These are phyloP conservation scores for Sphaerosporella brunnea DNA, from an alignment of 495 filamentous ascomycete species.

Conservation along the genomic window DNA sequence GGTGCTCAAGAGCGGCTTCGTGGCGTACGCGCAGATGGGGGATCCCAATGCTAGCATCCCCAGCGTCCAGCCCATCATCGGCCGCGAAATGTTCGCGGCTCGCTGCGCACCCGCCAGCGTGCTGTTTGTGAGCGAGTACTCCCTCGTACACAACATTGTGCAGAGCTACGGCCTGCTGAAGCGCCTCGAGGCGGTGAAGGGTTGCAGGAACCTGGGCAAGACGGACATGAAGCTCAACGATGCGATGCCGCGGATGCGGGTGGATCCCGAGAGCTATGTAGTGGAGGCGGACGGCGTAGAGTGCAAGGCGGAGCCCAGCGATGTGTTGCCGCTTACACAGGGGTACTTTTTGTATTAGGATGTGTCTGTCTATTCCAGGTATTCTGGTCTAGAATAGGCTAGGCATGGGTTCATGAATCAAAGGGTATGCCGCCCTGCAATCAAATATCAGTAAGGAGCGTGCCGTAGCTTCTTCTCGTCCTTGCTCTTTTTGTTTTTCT, in stretches of 20 bases:
- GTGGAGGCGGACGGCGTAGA: constrained; percentile 74
- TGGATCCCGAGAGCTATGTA: constrained; percentile 79
- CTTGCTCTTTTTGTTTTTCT: constrained; percentile 9
- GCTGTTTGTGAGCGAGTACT: constrained; percentile 65
- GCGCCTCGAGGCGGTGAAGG: constrained; percentile 61
- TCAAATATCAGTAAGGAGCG: too few relatives aligned
- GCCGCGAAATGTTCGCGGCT: constrained; percentile 73
- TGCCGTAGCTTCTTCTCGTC: too few relatives aligned
- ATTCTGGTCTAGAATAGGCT: too few relatives aligned
- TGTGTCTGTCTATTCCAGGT: too few relatives aligned
- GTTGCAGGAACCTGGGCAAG: constrained; percentile 68
- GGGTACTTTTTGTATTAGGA: constrained; percentile 63
- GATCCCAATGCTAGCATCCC: constrained; percentile 91
- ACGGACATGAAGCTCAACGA: constrained; percentile 91
- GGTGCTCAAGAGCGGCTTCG: constrained; percentile 84
- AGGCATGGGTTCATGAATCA: too few relatives aligned
- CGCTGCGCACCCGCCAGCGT: constrained; percentile 55
- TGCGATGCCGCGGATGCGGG: constrained; percentile 72
- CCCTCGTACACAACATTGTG: constrained; percentile 46
- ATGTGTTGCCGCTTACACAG: constrained; percentile 62
- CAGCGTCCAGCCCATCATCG: constrained; percentile 70
- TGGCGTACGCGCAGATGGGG: constrained; percentile 75
- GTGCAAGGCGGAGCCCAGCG: constrained; percentile 59
- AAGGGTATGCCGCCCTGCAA: too few relatives aligned
- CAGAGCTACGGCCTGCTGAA: constrained; percentile 57